Evolutionary conservation across 345 rosid species (phyloP), one percentile per base, ranked within the genome.

Genomic region (Moringa oleifera): DNA sequence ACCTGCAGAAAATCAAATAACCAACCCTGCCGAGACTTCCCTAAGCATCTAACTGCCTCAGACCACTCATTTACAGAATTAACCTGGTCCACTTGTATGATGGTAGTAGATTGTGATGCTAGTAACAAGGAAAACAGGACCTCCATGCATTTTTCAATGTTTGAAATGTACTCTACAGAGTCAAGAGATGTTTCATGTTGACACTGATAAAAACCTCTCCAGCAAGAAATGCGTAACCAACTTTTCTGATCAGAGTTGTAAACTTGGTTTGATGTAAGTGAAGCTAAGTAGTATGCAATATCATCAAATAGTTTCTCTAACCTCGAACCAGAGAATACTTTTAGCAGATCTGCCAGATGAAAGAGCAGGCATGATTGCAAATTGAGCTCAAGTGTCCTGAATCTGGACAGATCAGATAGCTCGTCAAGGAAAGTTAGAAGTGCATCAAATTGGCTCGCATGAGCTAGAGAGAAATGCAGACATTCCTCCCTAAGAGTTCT

Each of bases 171-270:
- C 20, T 72, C 84, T 61, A 74, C 50, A 58, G 85, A 83, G 63
- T 80, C 82, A n/a, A 82, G 73, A 21, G 86, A 79, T 67, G 80
- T 75, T 73, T 82, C 91, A 61, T 83, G 90, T 18, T 87, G 82
- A 80, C 91, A 84, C 58, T 70, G 85, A 62, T 41, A 64, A 55
- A 90, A 81, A 68, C 98, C 97, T 59, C 81, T 84, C 98, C 96
- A 90, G 78, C 83, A 84, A 55, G 91, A 79, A 66, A 85, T 70
- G 53, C 85, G 78, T 65, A 92, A 57, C 51, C 71, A 75, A 54
- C 70, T 80, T 70, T 78, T 79, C 80, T 76, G 78, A 63, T 80
- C 76, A 41, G 63, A 69, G 72, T 57, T 69, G 61, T 71, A 79
- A 55, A 20, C 68, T 73, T 80, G 78, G 55, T 72, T 66, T 55